Conservation (phyloP, 495 filamentous ascomycete species). For the Geoglossum glabrum region DNA sequence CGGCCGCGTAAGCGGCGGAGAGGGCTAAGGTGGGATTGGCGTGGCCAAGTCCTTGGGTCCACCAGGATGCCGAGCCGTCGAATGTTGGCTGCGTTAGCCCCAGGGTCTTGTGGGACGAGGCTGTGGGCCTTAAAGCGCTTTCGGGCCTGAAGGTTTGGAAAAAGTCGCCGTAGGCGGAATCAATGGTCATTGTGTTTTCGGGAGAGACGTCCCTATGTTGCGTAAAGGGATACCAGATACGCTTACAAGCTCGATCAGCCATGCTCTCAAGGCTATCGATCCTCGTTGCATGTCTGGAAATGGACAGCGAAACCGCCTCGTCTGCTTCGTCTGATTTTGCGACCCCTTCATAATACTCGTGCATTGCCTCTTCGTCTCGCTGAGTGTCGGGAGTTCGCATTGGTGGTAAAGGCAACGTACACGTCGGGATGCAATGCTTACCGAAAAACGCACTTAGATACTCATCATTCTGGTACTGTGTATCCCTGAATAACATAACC, state of each 20-base stretch:
- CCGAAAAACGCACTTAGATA: slow-evolving; percentile 45
- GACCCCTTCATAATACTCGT: slow-evolving; percentile 34
- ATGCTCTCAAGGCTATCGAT: slow-evolving; percentile 36
- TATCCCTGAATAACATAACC: slow-evolving; percentile 41
- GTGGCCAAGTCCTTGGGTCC: slow-evolving; percentile 69
- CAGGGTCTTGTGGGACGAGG: slow-evolving; percentile 10
- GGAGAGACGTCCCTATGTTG: slow-evolving; percentile 43
- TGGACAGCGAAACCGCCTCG: background rate
- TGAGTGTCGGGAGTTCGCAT: slow-evolving; percentile 11
- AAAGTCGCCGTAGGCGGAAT: slow-evolving; percentile 54
- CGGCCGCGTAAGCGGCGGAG: slow-evolving; percentile 55
- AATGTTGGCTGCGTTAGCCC: slow-evolving; percentile 37
- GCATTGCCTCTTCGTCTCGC: slow-evolving; percentile 33
- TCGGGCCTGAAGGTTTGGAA: slow-evolving; percentile 34
- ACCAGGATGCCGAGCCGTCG: slow-evolving; percentile 68
- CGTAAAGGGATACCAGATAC: slow-evolving; percentile 69
- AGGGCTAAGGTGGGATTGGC: slow-evolving; percentile 45
- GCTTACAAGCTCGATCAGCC: slow-evolving; percentile 30
- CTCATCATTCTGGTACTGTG: slow-evolving; percentile 39
- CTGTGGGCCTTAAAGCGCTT: slow-evolving; percentile 1
- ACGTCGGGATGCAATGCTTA: slow-evolving; percentile 31
- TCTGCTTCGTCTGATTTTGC: slow-evolving; percentile 20
- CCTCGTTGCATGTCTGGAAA: slow-evolving; percentile 23
- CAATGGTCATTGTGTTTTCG: slow-evolving; percentile 44
- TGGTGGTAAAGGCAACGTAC: slow-evolving; percentile 34